These are phyloP conservation scores for Zopfia rhizophila DNA, from an alignment of 2,329 filamentous ascomycete species.

Conservation along the genomic window DNA sequence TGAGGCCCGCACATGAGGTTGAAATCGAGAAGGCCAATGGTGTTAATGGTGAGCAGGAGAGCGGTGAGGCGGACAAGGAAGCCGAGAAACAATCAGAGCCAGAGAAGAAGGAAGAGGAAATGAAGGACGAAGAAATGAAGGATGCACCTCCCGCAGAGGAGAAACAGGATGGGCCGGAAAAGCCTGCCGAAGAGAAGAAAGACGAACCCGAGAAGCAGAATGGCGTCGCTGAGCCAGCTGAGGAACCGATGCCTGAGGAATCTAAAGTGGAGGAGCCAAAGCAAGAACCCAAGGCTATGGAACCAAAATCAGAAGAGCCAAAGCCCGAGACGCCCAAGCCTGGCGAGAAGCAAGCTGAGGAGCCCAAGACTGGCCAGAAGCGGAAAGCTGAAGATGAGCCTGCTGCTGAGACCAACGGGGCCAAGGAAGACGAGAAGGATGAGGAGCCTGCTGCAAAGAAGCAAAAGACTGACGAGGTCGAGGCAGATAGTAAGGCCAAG, in stretches of 20 bases:
- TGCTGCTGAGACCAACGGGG: conserved; percentile 33
- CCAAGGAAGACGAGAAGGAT: conserved; percentile 34
- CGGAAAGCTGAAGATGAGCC: conserved; percentile 42
- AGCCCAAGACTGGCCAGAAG: conserved; percentile 48
- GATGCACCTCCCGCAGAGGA: conserved; percentile 36
- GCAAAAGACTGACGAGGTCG: conserved; percentile 42
- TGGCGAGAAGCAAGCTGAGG: conserved; percentile 39
- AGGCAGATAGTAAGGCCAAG: conserved; percentile 44
- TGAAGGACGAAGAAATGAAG: conserved; percentile 52
- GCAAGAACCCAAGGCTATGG: conserved; percentile 32
- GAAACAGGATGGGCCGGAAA: conserved; percentile 38
- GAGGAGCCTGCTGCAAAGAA: conserved; percentile 43
- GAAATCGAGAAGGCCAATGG: conserved; percentile 58
- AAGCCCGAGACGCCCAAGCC: conserved; percentile 39
- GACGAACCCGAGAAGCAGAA: conserved; percentile 34
- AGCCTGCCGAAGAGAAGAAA: conserved; percentile 35
- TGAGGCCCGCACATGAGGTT: conserved; percentile 71
- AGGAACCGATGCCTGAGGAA: conserved; percentile 28
- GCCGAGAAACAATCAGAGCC: conserved; percentile 35
- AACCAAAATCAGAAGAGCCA: conserved; percentile 38
- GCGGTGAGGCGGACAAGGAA: conserved; percentile 41
- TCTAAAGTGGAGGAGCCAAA: conserved; percentile 21
- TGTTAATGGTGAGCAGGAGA: conserved; percentile 47
- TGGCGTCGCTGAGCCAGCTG: conserved; percentile 30
- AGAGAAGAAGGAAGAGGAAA: conserved; percentile 48